Evolutionary conservation across 352 stramenopile genomes (phyloP).

Genomic region (Pythium rishiriense): DNA sequence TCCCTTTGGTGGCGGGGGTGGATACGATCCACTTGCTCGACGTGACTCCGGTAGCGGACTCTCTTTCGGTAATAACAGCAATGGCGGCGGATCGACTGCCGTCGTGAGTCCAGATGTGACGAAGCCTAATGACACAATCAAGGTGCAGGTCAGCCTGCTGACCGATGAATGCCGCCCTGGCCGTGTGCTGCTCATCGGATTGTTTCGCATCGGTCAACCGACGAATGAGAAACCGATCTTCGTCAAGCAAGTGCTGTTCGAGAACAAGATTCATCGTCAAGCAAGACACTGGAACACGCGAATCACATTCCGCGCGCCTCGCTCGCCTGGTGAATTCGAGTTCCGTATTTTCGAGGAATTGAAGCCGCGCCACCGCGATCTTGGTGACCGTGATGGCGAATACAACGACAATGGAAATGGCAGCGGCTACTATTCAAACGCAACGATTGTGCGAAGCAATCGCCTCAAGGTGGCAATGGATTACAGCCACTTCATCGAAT

Average conservation of each 20-base stretch:
- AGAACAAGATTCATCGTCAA: conserved; percentile 71
- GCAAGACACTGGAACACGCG: conserved; percentile 66
- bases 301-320: conserved; percentile 79
- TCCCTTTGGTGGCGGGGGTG: conserved; percentile 14
- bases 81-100: conserved; percentile 20
- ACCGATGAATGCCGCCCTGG: conserved; percentile 58
- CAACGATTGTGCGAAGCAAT: conserved; percentile 72
- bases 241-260: conserved; percentile 80
- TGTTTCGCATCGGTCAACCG: conserved; percentile 73
- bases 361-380: conserved; percentile 33
- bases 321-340: conserved; percentile 81
- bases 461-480: conserved; percentile 72
- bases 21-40: conserved; percentile 20
- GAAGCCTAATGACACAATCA: conserved; percentile 79
- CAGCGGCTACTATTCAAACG: conserved; percentile 56
- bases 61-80: conserved; percentile 25
- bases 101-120: conserved; percentile 57
- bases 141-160: conserved; percentile 65
- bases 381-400: conserved; percentile 32
- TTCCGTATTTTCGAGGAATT: conserved; percentile 83
- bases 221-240: conserved; percentile 85
- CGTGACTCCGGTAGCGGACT: conserved; percentile 27
- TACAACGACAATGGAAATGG: conserved; percentile 24
- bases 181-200: conserved; percentile 69
- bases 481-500: conserved; percentile 81